Base-by-base conservation (phyloP, 352 stramenopile species). In the Phytophthora capsici region DNA sequence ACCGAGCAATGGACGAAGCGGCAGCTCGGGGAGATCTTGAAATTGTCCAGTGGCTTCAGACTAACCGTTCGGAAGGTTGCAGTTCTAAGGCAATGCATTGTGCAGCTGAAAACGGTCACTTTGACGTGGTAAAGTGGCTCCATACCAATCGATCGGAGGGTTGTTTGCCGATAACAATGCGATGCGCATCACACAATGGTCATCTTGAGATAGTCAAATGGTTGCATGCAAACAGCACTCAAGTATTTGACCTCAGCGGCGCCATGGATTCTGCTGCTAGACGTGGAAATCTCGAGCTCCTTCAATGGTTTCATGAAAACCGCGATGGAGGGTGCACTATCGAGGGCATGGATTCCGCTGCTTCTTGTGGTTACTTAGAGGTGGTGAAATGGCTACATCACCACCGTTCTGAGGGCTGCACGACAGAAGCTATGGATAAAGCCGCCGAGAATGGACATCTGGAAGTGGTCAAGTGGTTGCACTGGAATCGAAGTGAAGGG, bases 391-490 rank as follows among this genome's bases (percentile, higher is more conserved):
- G 37, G 51, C 30, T 55, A 1, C 56, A 63, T 8, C n/a, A 44
- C 32, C 20, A 48, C 16, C 43, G 44, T 34, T 22, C 3, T 2
- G 44, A 49, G n/a, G 44, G 44, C 6, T 57, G 55, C 28, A 63
- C 55, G 28, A 14, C 20, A 16, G 13, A 2, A 12, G 57, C 57
- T 22, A 64, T 63, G 44, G 36, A 63, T 41, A 14, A 22, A 8
- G 30, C 55, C 4, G 46, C 36, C 16, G 37, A 2, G 2, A 57
- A 57, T 2, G 34, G 36, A 14, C 46, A 57, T 34, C 46, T 50
- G 17, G 56, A 64, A 14, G 37, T 57, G 4, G 56, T 64, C 9
- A 57, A 43, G 12, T 57, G 56, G 25, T 6, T 51, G 16, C 56
- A 64, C 20, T 38, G 10, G 7, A 43, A 57, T 57, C 56, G 56